Evolutionary conservation across 805 yeast species (phyloP).

Genomic region (Pichia eremophila): DNA sequence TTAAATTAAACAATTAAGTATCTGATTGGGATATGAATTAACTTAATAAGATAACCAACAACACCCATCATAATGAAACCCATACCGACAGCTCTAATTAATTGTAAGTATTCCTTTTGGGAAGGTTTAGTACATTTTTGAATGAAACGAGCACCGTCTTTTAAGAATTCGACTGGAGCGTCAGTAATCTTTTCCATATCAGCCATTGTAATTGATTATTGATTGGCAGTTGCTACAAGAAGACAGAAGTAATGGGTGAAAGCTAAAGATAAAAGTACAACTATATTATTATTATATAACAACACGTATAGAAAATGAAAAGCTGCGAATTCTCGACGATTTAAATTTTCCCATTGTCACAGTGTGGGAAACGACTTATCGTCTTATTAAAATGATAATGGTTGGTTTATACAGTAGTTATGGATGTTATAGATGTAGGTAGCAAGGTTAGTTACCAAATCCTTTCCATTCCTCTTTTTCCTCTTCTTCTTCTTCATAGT

Average conservation of each 20-base stretch:
- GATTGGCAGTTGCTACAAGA: too few relatives aligned
- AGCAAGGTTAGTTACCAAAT: slow-evolving; percentile 9
- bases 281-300: too few relatives aligned
- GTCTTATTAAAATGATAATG: too few relatives aligned
- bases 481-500: slow-evolving; percentile 17
- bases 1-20: slow-evolving; percentile 70
- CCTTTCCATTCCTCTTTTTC: slow-evolving; percentile 13
- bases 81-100: slow-evolving; percentile 91
- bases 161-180: slow-evolving; percentile 83
- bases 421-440: too few relatives aligned
- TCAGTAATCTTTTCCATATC: slow-evolving; percentile 66
- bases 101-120: slow-evolving; percentile 76
- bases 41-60: slow-evolving; percentile 91
- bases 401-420: too few relatives aligned
- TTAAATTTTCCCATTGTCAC: too few relatives aligned
- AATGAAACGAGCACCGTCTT: slow-evolving; percentile 83
- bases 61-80: slow-evolving; percentile 98
- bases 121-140: slow-evolving; percentile 91
- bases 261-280: too few relatives aligned
- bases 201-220: slow-evolving; percentile 17
- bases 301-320: too few relatives aligned
- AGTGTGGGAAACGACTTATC: too few relatives aligned
- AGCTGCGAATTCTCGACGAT: too few relatives aligned
- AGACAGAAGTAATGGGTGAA: too few relatives aligned
- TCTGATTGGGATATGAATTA: slow-evolving; percentile 92